Conservation (phyloP, 306 rosid genomes). For the Coriaria nepalensis region DNA sequence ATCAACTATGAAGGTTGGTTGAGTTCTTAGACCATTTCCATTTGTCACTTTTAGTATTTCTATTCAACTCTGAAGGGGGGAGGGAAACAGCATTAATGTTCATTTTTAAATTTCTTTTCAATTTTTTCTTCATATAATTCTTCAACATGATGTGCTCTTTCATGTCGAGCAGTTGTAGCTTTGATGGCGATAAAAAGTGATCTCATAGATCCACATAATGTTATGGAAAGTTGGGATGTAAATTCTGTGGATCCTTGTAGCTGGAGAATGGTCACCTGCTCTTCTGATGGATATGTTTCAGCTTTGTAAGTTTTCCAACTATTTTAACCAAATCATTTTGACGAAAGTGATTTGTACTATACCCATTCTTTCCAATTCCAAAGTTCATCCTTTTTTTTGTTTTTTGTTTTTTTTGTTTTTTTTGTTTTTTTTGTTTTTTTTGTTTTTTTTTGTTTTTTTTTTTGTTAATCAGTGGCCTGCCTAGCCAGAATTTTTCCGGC, state of each 20-base stretch:
- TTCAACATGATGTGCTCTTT: slow-evolving; percentile 5
- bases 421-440: too few relatives aligned
- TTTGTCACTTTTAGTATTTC: slow-evolving; percentile 1
- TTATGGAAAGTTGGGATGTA: slow-evolving; percentile 84
- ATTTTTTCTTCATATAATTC: slow-evolving; percentile 2
- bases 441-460: too few relatives aligned
- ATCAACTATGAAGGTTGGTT: slow-evolving; percentile 85
- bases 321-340: neutral
- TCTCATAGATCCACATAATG: slow-evolving; percentile 84
- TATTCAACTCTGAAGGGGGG: neutral
- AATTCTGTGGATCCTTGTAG: slow-evolving; percentile 99
- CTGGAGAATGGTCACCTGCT: slow-evolving; percentile 98
- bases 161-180: slow-evolving; percentile 64
- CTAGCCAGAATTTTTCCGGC: slow-evolving; percentile 94
- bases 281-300: slow-evolving; percentile 67
- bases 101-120: neutral
- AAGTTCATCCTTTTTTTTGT: neutral
- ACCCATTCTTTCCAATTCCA: too few relatives aligned
- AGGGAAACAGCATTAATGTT: too few relatives aligned
- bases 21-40: too few relatives aligned
- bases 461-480: slow-evolving; percentile 85
- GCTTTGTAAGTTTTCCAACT: slow-evolving; percentile 51
- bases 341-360: too few relatives aligned
- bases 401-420: slow-evolving; percentile 9
- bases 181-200: slow-evolving; percentile 62